A percentile compares a stretch with the other conserved stretches of the same genome.
Conservation (phyloP, 2,329 filamentous ascomycete genomes). For the Podosphaera leucotricha region DNA sequence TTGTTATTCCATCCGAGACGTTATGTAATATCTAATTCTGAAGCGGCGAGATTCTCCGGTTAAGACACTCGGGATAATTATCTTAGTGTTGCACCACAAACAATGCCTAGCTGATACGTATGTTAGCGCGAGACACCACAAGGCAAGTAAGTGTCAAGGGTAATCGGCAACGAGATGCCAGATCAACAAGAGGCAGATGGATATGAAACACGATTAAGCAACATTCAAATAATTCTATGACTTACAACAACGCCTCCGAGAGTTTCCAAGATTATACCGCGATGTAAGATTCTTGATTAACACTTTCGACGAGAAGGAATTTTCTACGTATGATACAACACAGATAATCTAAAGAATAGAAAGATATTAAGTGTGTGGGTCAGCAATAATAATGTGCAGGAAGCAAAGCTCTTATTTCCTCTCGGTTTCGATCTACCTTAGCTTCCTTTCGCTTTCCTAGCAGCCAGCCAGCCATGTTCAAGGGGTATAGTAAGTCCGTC, state of each 20-base stretch:
- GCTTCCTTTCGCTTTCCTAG: too few species aligned
- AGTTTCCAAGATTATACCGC: slow-evolving; percentile 7
- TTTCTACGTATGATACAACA: slow-evolving; percentile 48
- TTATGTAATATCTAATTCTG: background rate
- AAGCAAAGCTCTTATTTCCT: slow-evolving; percentile 47
- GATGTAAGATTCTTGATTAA: slow-evolving; percentile 2
- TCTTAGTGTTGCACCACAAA: background rate
- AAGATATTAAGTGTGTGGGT: slow-evolving; percentile 28
- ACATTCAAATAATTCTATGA: slow-evolving; percentile 12
- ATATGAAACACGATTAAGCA: slow-evolving; percentile 6
- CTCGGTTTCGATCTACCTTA: slow-evolving; percentile 64
- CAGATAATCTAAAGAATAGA: slow-evolving; percentile 66
- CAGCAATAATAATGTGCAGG: slow-evolving; percentile 14
- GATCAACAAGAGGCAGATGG: background rate
- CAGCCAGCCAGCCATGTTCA: too few species aligned
- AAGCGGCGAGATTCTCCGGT: background rate
- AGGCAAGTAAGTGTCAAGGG: background rate
- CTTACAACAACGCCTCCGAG: slow-evolving; percentile 14
- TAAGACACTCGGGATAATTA: background rate
- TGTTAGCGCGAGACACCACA: background rate
- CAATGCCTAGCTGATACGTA: background rate
- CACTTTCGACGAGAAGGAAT: slow-evolving; percentile 31
- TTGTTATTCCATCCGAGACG: background rate
- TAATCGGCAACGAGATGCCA: background rate
- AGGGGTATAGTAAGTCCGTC: too few species aligned